Percentiles rank a stretch among this genome's conserved stretches.
phyloP scores from a whole-genome alignment of 352 stramenopile species.

The Phytophthora podocarpi region DNA sequence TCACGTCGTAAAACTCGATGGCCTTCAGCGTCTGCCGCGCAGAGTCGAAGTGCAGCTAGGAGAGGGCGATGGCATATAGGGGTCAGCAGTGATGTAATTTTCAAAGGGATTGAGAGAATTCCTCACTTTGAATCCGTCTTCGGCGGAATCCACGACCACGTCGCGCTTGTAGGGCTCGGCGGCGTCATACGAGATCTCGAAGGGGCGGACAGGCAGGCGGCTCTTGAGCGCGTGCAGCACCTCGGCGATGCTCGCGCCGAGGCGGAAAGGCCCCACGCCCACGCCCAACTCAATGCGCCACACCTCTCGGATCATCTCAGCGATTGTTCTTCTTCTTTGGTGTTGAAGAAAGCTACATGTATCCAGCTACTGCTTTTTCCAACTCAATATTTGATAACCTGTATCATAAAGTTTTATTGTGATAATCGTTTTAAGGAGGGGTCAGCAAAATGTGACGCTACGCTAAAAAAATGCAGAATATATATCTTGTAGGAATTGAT shows the following conservation, averaged over 20 bases:
- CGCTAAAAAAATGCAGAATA: too few relatives aligned
- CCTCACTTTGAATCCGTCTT: constrained; percentile 65
- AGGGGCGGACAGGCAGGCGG: constrained; percentile 67
- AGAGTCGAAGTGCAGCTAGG: constrained; percentile 70
- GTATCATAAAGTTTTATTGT: too few relatives aligned
- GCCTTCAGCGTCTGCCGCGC: constrained; percentile 68
- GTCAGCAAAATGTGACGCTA: too few relatives aligned
- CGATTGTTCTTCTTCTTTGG: neutral
- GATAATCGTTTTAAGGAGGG: too few relatives aligned
- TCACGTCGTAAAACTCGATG: constrained; percentile 85
- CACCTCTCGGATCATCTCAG: constrained; percentile 71
- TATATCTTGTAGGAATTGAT: too few relatives aligned
- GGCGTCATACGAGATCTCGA: constrained; percentile 83
- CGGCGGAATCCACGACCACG: constrained; percentile 65
- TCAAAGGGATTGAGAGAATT: neutral
- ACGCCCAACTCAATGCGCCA: constrained; percentile 85
- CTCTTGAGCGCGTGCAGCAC: constrained; percentile 81
- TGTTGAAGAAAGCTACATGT: too few relatives aligned
- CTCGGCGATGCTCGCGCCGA: constrained; percentile 76
- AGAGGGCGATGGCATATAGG: neutral
- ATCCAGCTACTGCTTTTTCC: too few relatives aligned
- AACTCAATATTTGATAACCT: too few relatives aligned
- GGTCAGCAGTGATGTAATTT: too few relatives aligned
- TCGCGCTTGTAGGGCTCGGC: constrained; percentile 63
- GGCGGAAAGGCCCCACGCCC: constrained; percentile 76